phyloP scores from a whole-genome alignment of 148 eudicot genomes.

The Rhododendron kiyosumense region DNA sequence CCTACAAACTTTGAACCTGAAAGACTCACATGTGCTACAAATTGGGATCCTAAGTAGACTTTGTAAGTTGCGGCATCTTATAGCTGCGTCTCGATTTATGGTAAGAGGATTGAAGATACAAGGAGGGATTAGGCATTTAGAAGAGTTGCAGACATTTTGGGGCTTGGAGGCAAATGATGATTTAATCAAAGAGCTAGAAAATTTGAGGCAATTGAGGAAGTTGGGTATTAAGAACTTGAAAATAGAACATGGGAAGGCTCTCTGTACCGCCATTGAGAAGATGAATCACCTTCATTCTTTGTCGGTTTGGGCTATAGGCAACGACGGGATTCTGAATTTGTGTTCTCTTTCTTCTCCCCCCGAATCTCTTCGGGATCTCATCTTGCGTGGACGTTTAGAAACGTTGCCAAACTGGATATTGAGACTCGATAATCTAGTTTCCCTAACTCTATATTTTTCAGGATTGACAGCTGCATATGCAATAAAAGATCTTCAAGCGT shows the following conservation, averaged over 20 bases:
- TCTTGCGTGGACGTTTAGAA: not conserved
- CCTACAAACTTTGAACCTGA: slow-evolving; percentile 4
- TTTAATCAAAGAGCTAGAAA: not conserved
- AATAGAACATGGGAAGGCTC: not conserved
- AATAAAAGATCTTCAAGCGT: not conserved
- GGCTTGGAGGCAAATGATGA: not conserved
- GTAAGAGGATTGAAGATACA: not conserved
- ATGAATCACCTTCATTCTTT: not conserved
- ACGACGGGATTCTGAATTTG: not conserved
- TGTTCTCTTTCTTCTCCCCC: not conserved
- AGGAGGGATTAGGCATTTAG: not conserved
- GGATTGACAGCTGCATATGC: not conserved
- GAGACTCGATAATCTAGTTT: not conserved
- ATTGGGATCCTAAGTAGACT: not conserved
- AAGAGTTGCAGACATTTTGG: not conserved
- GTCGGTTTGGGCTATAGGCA: not conserved
- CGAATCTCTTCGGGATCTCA: not conserved
- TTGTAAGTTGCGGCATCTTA: not conserved
- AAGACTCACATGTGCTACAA: not conserved
- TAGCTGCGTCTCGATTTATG: not conserved
- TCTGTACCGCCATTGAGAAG: not conserved
- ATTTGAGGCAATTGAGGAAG: not conserved
- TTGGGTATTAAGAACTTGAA: not conserved
- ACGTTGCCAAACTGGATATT: not conserved
- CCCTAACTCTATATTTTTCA: not conserved